Evolutionary conservation across 495 filamentous ascomycete species (phyloP), one percentile per base, ranked within the genome.

Genomic region (Rusavskia elegans): DNA sequence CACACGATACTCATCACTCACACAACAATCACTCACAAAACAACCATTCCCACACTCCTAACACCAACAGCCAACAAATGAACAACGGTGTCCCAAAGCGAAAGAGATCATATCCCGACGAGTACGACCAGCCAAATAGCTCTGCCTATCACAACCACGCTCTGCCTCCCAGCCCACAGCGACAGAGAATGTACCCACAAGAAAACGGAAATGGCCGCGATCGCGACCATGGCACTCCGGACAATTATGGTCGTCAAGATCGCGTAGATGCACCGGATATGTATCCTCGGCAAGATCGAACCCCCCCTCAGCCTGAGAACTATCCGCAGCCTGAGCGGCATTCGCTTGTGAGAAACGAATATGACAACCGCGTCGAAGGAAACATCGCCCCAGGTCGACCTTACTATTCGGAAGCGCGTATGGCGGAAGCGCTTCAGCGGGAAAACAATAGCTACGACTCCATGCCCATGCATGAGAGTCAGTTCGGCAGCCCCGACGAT

Each of bases 361-460:
- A 61, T 36, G 59, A 61, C 23, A 51, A 55, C 38, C 56, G 53
- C 11, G 50, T 55, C 19, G 58, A 61, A 23, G 53, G 53, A 30
- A 50, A 45, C 42, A 61, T 61, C 45, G 53, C 56, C 41, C 49
- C 48, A 20, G 25, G 36, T 27, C 39, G 59, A 38, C 65, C 75
- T 11, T 74, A 77, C 56, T 63, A 71, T 27, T 72, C 73, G 1
- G 56, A 58, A 29, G 51, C 57, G 39, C 57, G 55, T 45, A 55
- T 75, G 27, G 72, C 65, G 6, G 72, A 75, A 55, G 72, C 67
- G 20, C 66, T 77, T 17, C 74, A 75, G 51, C 68, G 70, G n/a
- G 71, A 75, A 40, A 67, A 68, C 19, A 66, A 70, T 27, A 61
- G 62, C 23, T 64, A 70, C 45, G 70, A 74, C 25, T 35, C 59